phyloP scores from a whole-genome alignment of 768 basidiomycete species.

The Sarcodon aspratus region DNA sequence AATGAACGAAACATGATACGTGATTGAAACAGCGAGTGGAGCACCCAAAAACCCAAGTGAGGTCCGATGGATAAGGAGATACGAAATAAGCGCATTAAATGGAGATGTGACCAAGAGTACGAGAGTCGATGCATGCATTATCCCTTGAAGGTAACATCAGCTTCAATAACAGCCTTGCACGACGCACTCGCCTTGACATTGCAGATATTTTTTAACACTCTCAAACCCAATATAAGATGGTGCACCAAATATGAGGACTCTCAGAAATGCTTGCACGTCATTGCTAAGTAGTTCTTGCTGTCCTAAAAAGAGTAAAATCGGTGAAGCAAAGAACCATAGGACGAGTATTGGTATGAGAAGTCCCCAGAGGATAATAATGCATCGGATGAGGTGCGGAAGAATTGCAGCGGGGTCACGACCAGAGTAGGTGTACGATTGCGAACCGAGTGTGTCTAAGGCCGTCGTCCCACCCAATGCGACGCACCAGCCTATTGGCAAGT shows the following conservation, averaged over 20 bases:
- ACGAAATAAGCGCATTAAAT: conserved; percentile 49
- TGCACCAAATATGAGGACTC: conserved; percentile 50
- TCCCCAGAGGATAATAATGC: conserved; percentile 50
- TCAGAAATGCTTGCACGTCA: conserved; percentile 55
- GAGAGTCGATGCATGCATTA: conserved; percentile 61
- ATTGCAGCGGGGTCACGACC: conserved; percentile 41
- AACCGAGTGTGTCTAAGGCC: conserved; percentile 68
- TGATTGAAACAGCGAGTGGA: conserved; percentile 54
- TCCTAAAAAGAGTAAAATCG: conserved; percentile 50
- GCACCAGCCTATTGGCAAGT: conserved; percentile 48
- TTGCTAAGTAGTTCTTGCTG: conserved; percentile 45
- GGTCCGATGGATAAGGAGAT: conserved; percentile 54
- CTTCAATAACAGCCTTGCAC: neutral
- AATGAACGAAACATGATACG: conserved; percentile 58
- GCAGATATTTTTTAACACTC: conserved; percentile 68
- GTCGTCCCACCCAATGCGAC: conserved; percentile 72
- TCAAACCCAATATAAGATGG: conserved; percentile 72
- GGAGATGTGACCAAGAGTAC: conserved; percentile 56
- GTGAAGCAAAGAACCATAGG: conserved; percentile 54
- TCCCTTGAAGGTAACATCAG: conserved; percentile 31
- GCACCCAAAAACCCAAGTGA: conserved; percentile 53
- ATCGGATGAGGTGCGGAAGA: conserved; percentile 63
- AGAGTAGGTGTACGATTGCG: conserved; percentile 65
- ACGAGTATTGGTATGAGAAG: conserved; percentile 52
- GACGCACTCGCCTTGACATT: conserved; percentile 51